Evolutionary conservation across 1,139 yeast species (phyloP).

Genomic region (Eremothecium cymbalariae): DNA sequence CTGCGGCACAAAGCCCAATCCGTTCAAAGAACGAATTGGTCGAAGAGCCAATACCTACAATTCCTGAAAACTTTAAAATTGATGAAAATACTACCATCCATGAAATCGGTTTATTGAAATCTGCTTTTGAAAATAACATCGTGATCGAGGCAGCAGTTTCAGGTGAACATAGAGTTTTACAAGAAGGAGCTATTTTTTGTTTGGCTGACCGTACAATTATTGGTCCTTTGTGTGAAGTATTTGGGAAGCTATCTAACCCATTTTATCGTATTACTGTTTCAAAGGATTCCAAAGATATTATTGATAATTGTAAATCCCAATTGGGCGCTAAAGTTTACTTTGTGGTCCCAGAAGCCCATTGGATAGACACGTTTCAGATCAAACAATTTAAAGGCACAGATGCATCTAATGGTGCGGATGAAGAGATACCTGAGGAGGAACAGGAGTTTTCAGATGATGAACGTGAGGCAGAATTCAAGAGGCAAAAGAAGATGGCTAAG

Average conservation of each 20-base stretch:
- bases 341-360: slow-evolving; percentile 74
- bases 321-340: slow-evolving; percentile 60
- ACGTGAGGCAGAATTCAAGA: slow-evolving; percentile 44
- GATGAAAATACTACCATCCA: slow-evolving; percentile 58
- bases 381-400: slow-evolving; percentile 76
- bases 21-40: slow-evolving; percentile 66
- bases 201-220: slow-evolving; percentile 60
- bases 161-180: slow-evolving; percentile 77
- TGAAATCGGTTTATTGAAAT: slow-evolving; percentile 61
- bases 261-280: slow-evolving; percentile 68
- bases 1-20: slow-evolving; percentile 50
- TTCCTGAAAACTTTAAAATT: slow-evolving; percentile 62
- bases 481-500: slow-evolving; percentile 47
- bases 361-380: slow-evolving; percentile 66
- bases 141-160: slow-evolving; percentile 68
- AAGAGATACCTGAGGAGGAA: slow-evolving; percentile 85
- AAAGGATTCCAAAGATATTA: slow-evolving; percentile 42
- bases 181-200: slow-evolving; percentile 75
- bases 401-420: slow-evolving; percentile 92
- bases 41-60: slow-evolving; percentile 58
- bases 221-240: slow-evolving; percentile 84
- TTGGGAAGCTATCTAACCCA: slow-evolving; percentile 85
- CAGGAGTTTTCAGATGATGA: slow-evolving; percentile 96
- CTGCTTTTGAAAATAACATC: slow-evolving; percentile 63
- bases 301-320: slow-evolving; percentile 36